phyloP scores from a whole-genome alignment of 148 eudicot genomes.

The Nyssa sinensis region DNA sequence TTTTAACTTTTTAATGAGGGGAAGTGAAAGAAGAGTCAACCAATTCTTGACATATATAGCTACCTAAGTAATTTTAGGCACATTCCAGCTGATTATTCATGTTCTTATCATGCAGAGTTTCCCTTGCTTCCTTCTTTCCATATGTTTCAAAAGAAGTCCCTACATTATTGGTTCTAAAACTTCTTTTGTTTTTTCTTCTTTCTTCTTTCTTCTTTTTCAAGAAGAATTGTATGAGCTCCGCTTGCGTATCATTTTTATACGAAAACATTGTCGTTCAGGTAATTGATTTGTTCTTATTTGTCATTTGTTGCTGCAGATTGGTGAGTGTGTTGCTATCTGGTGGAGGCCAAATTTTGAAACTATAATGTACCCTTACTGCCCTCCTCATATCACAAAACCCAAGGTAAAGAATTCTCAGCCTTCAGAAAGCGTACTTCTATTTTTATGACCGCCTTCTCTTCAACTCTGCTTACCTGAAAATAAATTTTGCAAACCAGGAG shows the following conservation, averaged over 20 bases:
- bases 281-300: background rate
- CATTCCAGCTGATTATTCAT: background rate
- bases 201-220: background rate
- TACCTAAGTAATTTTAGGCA: background rate
- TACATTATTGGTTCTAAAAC: background rate
- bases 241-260: background rate
- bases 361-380: conserved; percentile 72
- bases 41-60: too few relatives aligned
- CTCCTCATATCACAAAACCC: conserved; percentile 73
- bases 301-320: conserved; percentile 48
- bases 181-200: too few relatives aligned
- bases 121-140: background rate
- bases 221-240: background rate
- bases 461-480: conserved; percentile 14
- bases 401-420: conserved; percentile 42
- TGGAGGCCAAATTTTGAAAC: conserved; percentile 79
- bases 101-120: background rate
- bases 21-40: background rate
- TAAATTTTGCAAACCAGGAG: conserved; percentile 51
- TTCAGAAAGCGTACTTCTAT: background rate
- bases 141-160: background rate
- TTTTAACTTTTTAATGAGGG: background rate
- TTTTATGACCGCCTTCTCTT: background rate
- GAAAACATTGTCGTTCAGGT: background rate
- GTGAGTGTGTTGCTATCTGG: conserved; percentile 75